A percentile compares a stretch with the other conserved stretches of the same genome.
Evolutionary conservation across 148 eudicot genomes (phyloP).

Genomic region (Camellia japonica): DNA sequence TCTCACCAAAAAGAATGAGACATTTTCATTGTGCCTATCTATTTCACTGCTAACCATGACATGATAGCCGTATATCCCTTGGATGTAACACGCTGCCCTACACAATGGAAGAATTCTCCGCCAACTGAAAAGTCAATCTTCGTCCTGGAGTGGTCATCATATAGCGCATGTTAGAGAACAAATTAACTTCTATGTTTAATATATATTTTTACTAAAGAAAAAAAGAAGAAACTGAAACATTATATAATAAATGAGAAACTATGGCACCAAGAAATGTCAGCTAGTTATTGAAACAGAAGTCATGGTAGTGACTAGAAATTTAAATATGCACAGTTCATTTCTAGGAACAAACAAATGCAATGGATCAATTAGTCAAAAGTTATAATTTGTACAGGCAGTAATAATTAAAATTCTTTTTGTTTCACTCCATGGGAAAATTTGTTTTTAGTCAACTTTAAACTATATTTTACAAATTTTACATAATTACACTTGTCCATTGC

Average conservation of each 20-base stretch:
- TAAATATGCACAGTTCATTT: background rate
- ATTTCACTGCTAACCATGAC: conserved; percentile 80
- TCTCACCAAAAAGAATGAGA: no score
- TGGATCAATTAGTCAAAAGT: no score
- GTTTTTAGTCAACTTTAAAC: no score
- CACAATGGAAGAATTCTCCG: conserved; percentile 74
- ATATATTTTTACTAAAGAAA: no score
- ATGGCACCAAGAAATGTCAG: background rate
- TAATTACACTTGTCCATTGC: no score
- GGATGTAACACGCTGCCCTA: conserved; percentile 62
- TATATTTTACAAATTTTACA: no score
- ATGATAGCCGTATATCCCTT: conserved; percentile 79
- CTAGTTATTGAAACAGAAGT: background rate
- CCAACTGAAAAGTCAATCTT: conserved; percentile 74
- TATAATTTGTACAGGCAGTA: no score
- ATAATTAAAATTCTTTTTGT: no score
- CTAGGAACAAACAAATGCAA: background rate
- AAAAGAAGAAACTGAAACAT: background rate
- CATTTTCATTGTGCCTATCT: no score
- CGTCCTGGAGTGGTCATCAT: conserved; percentile 42
- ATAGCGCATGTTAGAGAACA: background rate
- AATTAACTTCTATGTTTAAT: background rate
- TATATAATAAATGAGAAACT: no score
- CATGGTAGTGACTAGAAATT: background rate
- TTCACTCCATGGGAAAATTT: no score